Percentiles rank a stretch among this genome's conserved stretches.
phyloP scores from a whole-genome alignment of 768 basidiomycete genomes.

The Chlorophyllum brunneum region DNA sequence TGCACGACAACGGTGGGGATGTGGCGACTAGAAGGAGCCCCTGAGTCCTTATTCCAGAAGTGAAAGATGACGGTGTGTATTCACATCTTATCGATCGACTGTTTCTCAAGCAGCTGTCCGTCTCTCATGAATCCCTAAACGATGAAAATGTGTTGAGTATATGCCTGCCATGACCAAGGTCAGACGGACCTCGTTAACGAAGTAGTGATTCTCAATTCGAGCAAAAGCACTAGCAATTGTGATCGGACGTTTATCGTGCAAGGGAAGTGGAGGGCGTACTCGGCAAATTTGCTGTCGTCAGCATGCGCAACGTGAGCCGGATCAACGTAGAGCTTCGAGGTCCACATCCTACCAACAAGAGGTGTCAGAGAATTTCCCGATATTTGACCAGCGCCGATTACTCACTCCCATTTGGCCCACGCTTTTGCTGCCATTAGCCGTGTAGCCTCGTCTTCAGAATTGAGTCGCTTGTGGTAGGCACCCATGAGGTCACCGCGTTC shows the following conservation, averaged over 20 bases:
- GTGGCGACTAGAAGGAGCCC: constrained; percentile 59
- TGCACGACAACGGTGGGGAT: constrained; percentile 82
- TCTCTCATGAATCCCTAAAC: constrained; percentile 82
- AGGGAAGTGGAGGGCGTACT: constrained; percentile 35
- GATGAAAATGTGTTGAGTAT: neutral
- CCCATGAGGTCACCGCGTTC: constrained; percentile 77
- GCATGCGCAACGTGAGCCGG: constrained; percentile 64
- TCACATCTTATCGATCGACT: constrained; percentile 87
- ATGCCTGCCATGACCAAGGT: neutral
- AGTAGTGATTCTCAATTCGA: constrained; percentile 88
- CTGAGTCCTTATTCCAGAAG: neutral
- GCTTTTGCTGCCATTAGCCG: constrained; percentile 72
- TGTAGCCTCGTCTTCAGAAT: constrained; percentile 62
- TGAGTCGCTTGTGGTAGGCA: constrained; percentile 82
- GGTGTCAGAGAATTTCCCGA: neutral
- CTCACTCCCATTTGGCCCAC: constrained; percentile 91
- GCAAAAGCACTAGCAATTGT: constrained; percentile 67
- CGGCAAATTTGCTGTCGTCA: constrained; percentile 70
- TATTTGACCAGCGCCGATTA: constrained; percentile 14
- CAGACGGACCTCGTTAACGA: constrained; percentile 65
- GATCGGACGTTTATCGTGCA: neutral
- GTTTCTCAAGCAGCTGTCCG: constrained; percentile 79
- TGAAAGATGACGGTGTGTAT: constrained; percentile 17
- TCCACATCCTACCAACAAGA: constrained; percentile 63
- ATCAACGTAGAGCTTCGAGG: constrained; percentile 70